These are phyloP conservation scores for Rhizodiscina lignyota DNA, from an alignment of 495 filamentous ascomycete species.

Conservation along the genomic window DNA sequence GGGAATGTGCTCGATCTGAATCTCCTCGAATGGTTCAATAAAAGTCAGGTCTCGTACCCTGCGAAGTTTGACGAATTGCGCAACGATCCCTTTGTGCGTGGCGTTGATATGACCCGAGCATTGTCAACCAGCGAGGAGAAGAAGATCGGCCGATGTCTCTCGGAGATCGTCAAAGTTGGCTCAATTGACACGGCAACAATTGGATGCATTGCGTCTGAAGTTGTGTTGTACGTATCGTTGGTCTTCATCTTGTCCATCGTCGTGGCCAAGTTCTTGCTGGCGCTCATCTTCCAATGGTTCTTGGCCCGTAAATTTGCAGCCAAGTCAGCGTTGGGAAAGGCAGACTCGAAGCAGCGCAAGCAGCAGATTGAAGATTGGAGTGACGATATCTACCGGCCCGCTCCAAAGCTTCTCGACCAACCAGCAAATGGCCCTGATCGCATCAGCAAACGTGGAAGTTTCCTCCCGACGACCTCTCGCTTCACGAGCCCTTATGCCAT, in stretches of 20 bases:
- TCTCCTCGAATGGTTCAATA: constrained; percentile 82
- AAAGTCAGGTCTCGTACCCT: constrained; percentile 63
- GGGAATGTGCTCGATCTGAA: constrained; percentile 89
- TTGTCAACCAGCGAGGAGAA: constrained; percentile 67
- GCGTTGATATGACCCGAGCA: constrained; percentile 79
- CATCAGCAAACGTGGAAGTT: constrained; percentile 66
- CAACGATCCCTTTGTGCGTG: constrained; percentile 56
- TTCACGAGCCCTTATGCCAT: constrained; percentile 88
- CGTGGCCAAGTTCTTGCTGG: constrained; percentile 71
- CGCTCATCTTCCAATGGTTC: constrained; percentile 90
- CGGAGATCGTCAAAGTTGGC: constrained; percentile 88
- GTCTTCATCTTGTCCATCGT: constrained; percentile 89
- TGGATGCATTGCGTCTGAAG: constrained; percentile 92
- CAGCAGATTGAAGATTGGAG: constrained; percentile 97
- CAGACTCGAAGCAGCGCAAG: constrained; percentile 59
- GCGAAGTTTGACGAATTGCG: constrained; percentile 63
- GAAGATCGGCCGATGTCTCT: constrained; percentile 64
- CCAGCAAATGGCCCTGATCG: constrained; percentile 40
- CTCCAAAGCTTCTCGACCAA: constrained; percentile 60
- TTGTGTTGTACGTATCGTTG: constrained; percentile 89
- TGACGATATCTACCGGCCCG: constrained; percentile 89
- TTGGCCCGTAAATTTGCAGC: constrained; percentile 64
- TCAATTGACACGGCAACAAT: constrained; percentile 92
- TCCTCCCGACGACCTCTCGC: constrained; percentile 72
- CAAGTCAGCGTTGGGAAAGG: constrained; percentile 43